Conservation (phyloP, 2,329 filamentous ascomycete species). For the Bipolaris zeicola region DNA sequence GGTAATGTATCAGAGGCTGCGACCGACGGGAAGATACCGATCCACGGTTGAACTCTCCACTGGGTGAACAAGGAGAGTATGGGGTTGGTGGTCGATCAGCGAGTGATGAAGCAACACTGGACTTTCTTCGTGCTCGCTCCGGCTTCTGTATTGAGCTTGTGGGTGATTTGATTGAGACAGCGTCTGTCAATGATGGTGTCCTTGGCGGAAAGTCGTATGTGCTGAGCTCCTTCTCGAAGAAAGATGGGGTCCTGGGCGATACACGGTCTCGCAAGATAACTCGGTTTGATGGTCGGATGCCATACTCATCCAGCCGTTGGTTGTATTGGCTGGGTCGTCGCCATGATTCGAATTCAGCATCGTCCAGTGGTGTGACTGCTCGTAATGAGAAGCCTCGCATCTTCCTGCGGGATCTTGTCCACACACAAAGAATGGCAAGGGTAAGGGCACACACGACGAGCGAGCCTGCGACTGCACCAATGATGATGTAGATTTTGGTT, state of each 20-base stretch:
- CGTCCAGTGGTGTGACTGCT: constrained; percentile 48
- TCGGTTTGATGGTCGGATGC: constrained; percentile 36
- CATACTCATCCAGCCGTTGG: constrained; percentile 44
- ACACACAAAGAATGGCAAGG: constrained; percentile 40
- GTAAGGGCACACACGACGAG: constrained; percentile 37
- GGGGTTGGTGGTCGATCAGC: constrained; percentile 48
- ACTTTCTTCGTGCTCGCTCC: constrained; percentile 43
- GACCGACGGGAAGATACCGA: constrained; percentile 40
- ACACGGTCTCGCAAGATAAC: constrained; percentile 34
- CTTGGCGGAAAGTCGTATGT: constrained; percentile 35
- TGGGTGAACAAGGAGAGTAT: constrained; percentile 44
- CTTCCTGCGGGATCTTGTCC: constrained; percentile 42
- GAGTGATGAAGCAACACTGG: constrained; percentile 41
- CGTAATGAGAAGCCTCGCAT: constrained; percentile 45
- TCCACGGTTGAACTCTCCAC: constrained; percentile 34
- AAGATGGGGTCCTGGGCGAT: constrained; percentile 34
- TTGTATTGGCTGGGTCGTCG: constrained; percentile 47
- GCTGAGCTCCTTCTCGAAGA: constrained; percentile 44
- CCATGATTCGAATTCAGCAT: constrained; percentile 51
- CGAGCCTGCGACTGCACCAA: constrained; percentile 42
- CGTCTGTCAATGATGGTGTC: constrained; percentile 36
- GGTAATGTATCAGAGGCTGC: constrained; percentile 43
- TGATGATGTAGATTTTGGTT: constrained; percentile 46
- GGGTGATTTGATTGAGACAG: constrained; percentile 28
- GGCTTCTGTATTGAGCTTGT: constrained; percentile 40